Percentiles rank a stretch among this genome's conserved stretches.
Conservation (phyloP, 768 basidiomycete genomes). For the Termitomyces sp. region DNA sequence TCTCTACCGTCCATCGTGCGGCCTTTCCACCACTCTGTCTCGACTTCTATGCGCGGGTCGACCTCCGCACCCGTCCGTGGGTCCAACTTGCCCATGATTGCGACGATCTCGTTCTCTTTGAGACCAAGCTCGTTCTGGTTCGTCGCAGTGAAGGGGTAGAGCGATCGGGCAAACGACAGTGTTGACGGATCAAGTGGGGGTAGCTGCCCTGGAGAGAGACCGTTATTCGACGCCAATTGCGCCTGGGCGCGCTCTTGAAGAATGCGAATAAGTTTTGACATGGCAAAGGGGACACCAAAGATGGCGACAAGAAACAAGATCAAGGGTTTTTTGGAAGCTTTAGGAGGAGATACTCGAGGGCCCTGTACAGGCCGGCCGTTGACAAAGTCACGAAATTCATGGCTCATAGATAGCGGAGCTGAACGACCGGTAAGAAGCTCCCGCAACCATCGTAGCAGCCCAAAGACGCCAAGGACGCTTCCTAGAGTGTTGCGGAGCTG, state of each 20-base stretch:
- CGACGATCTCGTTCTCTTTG: slow-evolving; percentile 89
- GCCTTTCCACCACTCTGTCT: slow-evolving; percentile 92
- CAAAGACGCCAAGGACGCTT: slow-evolving; percentile 89
- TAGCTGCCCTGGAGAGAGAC: slow-evolving; percentile 31
- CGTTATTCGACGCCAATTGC: slow-evolving; percentile 34
- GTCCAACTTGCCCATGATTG: slow-evolving; percentile 78
- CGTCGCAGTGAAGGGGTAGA: slow-evolving; percentile 71
- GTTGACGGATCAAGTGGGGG: slow-evolving; percentile 73
- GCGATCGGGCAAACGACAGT: slow-evolving; percentile 78
- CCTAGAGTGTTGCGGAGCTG: slow-evolving; percentile 90
- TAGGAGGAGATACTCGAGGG: slow-evolving; percentile 39
- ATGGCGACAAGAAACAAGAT: slow-evolving; percentile 91
- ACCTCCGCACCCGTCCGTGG: slow-evolving; percentile 63
- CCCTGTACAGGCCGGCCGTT: slow-evolving; percentile 55
- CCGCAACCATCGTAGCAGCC: slow-evolving; percentile 81
- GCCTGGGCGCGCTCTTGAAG: slow-evolving; percentile 59
- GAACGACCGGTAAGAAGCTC: slow-evolving; percentile 45
- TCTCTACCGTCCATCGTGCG: slow-evolving; percentile 86
- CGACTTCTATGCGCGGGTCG: slow-evolving; percentile 54
- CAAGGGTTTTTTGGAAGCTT: slow-evolving; percentile 83
- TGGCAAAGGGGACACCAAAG: slow-evolving; percentile 88
- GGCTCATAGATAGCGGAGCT: slow-evolving; percentile 28
- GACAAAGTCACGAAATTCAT: slow-evolving; percentile 75
- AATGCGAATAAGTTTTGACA: slow-evolving; percentile 86
- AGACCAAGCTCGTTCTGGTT: slow-evolving; percentile 78